Percentiles rank a stretch among this genome's conserved stretches.
These are phyloP conservation scores for Scytalidium lignicola DNA, from an alignment of 2,329 filamentous ascomycete genomes.

Conservation along the genomic window DNA sequence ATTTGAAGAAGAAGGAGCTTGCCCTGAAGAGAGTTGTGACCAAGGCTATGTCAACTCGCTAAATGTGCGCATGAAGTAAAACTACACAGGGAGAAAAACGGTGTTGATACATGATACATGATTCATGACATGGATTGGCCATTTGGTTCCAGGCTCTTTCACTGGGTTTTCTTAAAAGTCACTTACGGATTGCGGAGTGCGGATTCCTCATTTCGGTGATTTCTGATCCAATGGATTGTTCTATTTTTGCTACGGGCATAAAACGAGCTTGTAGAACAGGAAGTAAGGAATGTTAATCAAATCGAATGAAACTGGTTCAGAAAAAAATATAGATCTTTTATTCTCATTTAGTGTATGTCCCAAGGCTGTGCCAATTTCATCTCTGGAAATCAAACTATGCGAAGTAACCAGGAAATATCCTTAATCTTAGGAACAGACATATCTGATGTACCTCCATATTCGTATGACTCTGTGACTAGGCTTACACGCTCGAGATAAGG, in stretches of 20 bases:
- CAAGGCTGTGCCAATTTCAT: no score
- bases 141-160: constrained; percentile 23
- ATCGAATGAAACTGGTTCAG: constrained; percentile 16
- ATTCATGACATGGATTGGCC: constrained; percentile 26
- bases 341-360: constrained; percentile 5
- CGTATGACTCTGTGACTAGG: neutral
- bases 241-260: constrained; percentile 25
- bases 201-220: constrained; percentile 7
- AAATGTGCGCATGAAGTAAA: constrained; percentile 35
- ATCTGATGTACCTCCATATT: neutral
- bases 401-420: constrained; percentile 10
- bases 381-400: neutral
- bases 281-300: constrained; percentile 25
- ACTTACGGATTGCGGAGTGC: constrained; percentile 25
- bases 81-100: constrained; percentile 17
- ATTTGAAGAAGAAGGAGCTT: constrained; percentile 99
- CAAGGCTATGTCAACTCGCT: constrained; percentile 91
- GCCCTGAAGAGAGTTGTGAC: constrained; percentile 96
- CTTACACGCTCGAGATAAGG: constrained; percentile 15
- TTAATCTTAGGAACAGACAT: neutral
- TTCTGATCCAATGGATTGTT: constrained; percentile 20
- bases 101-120: constrained; percentile 23
- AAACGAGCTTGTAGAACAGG: constrained; percentile 30
- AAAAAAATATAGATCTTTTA: constrained; percentile 5
- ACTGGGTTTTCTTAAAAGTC: constrained; percentile 28